phyloP scores from a whole-genome alignment of 352 stramenopile species.

The Phytopythium delawarense region DNA sequence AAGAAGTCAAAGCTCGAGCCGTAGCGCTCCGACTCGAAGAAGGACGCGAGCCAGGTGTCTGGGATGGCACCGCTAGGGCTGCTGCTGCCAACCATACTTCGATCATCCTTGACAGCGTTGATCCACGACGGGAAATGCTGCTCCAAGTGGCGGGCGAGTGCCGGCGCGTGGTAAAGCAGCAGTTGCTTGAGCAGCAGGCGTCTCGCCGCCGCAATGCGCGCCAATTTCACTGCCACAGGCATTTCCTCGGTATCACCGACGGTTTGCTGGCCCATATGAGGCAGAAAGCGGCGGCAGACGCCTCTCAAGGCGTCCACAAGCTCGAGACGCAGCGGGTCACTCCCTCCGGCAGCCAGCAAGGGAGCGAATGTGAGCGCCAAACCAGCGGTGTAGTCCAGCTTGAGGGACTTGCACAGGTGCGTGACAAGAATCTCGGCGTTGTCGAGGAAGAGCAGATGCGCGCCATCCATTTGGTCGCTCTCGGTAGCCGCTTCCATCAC shows the following conservation, averaged over 20 bases:
- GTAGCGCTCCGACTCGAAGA: slow-evolving; percentile 59
- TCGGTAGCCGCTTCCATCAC: slow-evolving; percentile 26
- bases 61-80: slow-evolving; percentile 27
- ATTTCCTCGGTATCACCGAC: neutral
- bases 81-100: neutral
- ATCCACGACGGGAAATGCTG: slow-evolving; percentile 72
- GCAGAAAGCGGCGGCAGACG: slow-evolving; percentile 44
- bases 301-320: slow-evolving; percentile 44
- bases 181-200: slow-evolving; percentile 61
- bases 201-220: slow-evolving; percentile 25
- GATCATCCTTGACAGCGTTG: slow-evolving; percentile 19
- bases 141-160: slow-evolving; percentile 69
- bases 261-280: slow-evolving; percentile 37
- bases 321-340: slow-evolving; percentile 63
- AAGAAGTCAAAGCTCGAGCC: slow-evolving; percentile 47
- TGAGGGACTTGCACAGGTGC: slow-evolving; percentile 58
- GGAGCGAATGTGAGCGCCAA: slow-evolving; percentile 56
- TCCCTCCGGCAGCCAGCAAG: slow-evolving; percentile 49
- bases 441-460: slow-evolving; percentile 72
- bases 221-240: neutral
- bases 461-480: slow-evolving; percentile 38
- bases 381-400: slow-evolving; percentile 45
- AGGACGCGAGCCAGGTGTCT: slow-evolving; percentile 68
- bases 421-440: slow-evolving; percentile 68
- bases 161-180: slow-evolving; percentile 69